Base-by-base conservation (phyloP, 192 early-diverging fungal species). In the Dissophora ornata region DNA sequence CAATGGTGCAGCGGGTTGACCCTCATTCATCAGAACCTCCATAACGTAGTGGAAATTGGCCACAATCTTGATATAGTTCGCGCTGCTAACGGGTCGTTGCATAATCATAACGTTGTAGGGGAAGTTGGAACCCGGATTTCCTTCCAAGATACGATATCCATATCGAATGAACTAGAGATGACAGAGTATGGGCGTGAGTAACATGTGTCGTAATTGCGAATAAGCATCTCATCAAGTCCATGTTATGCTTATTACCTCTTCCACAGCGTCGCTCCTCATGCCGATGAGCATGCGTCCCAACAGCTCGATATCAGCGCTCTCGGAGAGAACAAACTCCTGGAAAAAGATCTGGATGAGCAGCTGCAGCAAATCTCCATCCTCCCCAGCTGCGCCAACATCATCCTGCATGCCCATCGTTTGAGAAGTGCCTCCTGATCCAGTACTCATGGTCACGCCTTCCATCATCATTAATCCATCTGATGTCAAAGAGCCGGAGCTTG, bases 21-120 rank as follows among this genome's bases (percentile, higher is more conserved):
- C 71, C 49, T 86, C 80, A 9, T 65, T 71, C 40, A 82, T 57
- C 29, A 86, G 57, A 25, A 80, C 61, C 32, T 86, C 82, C 69
- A 83, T 83, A 19, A 86, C 70, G 52, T 83, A 74, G 18, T 77
- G 73, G 28, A 77, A 77, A 29, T 77, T 77, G 25, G 64, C 40
- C 26, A 60, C 73, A n/a, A 77, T 67, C 58, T 52, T 60, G n/a
- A 61, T 33, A 16, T 77, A 77, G 33, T 33, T 52, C 15, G 49
- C 44, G 8, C 73, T 77, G 34, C 53, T 56, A 10, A 77, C 58
- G 1, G 58, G 51, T 28, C 64, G 57, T 26, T 77, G 73, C 9
- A 62, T 52, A 51, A 77, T 60, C 73, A 77, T 77, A 4, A 67
- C 64, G n/a, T 77, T 77, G 19, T 67, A 45, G 11, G 73, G 73